phyloP scores from a whole-genome alignment of 2,329 filamentous ascomycete species.

The Aspergillus ochraceus region DNA sequence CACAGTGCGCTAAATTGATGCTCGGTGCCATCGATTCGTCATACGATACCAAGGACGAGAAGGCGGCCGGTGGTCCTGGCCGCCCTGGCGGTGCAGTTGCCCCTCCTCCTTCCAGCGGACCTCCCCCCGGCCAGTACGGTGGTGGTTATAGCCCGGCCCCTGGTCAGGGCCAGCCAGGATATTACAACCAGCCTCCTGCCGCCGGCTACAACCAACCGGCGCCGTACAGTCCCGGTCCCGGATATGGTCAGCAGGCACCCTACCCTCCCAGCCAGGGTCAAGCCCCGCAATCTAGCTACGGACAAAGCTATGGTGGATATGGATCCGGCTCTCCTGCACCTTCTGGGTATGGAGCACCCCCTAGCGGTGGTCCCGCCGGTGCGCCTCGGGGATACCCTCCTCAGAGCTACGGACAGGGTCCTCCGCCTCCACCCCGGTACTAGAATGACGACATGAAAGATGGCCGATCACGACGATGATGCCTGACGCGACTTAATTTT shows the following conservation, averaged over 20 bases:
- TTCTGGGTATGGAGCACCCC: constrained; percentile 16
- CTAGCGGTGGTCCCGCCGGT: constrained; percentile 9
- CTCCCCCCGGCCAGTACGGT: constrained; percentile 40
- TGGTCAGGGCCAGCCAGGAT: constrained; percentile 21
- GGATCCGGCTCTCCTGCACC: constrained; percentile 12
- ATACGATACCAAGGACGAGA: constrained; percentile 67
- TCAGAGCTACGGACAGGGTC: constrained; percentile 22
- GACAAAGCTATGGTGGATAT: constrained; percentile 14
- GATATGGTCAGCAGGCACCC: constrained; percentile 23
- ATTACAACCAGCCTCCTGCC: constrained; percentile 13
- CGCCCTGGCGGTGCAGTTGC: constrained; percentile 25
- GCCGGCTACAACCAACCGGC: constrained; percentile 8
- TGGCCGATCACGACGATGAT: constrained; percentile 8
- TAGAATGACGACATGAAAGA: constrained; percentile 10
- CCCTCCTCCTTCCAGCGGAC: constrained; percentile 20
- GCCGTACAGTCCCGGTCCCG: constrained; percentile 6
- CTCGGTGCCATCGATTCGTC: constrained; percentile 66
- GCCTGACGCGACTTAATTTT: not conserved
- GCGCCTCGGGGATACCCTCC: constrained; percentile 19
- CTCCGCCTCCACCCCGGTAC: constrained; percentile 26
- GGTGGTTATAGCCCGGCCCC: constrained; percentile 30
- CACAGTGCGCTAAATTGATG: constrained; percentile 62
- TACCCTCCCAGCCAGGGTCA: constrained; percentile 6
- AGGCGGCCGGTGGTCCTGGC: constrained; percentile 41
- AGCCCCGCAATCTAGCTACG: constrained; percentile 10